Conservation (phyloP, 352 stramenopile species). For the Phytopythium cucurbitacearum region DNA sequence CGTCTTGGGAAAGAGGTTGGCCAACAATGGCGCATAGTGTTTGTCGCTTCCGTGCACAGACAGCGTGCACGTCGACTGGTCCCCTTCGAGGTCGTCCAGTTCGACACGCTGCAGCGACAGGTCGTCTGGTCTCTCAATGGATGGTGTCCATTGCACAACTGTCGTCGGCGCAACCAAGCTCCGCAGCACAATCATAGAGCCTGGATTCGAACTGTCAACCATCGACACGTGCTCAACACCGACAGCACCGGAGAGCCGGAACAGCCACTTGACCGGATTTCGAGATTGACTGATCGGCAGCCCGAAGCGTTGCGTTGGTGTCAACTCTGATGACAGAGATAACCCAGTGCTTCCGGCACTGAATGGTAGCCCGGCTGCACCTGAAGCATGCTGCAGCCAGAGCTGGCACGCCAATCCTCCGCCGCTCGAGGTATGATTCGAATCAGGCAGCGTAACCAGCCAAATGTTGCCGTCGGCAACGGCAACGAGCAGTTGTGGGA, state of each 20-base stretch:
- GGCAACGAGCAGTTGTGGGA: constrained; percentile 25
- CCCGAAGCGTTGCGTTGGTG: constrained; percentile 1
- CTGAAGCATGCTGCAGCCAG: constrained; percentile 1
- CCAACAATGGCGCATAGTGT: constrained; percentile 12
- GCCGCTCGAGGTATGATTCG: not conserved
- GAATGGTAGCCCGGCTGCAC: not conserved
- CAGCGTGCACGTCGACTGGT: constrained; percentile 50
- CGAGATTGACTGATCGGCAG: not conserved
- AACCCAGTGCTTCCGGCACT: not conserved
- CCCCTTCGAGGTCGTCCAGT: constrained; percentile 54
- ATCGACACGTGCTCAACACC: constrained; percentile 12
- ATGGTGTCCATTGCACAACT: not conserved
- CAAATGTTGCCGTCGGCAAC: constrained; percentile 40
- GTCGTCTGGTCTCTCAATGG: constrained; percentile 2
- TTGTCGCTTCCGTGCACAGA: constrained; percentile 13
- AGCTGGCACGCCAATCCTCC: not conserved
- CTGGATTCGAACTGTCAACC: not conserved
- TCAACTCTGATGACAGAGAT: constrained; percentile 1
- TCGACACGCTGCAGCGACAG: constrained; percentile 13
- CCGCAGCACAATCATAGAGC: constrained; percentile 27
- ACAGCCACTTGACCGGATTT: constrained; percentile 11
- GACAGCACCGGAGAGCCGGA: constrained; percentile 37
- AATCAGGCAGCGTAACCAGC: constrained; percentile 30
- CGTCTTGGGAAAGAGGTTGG: constrained; percentile 21
- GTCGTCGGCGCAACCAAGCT: constrained; percentile 54